Evolutionary conservation across 2,329 filamentous ascomycete species (phyloP).

Genomic region (Verticillium klebahnii): DNA sequence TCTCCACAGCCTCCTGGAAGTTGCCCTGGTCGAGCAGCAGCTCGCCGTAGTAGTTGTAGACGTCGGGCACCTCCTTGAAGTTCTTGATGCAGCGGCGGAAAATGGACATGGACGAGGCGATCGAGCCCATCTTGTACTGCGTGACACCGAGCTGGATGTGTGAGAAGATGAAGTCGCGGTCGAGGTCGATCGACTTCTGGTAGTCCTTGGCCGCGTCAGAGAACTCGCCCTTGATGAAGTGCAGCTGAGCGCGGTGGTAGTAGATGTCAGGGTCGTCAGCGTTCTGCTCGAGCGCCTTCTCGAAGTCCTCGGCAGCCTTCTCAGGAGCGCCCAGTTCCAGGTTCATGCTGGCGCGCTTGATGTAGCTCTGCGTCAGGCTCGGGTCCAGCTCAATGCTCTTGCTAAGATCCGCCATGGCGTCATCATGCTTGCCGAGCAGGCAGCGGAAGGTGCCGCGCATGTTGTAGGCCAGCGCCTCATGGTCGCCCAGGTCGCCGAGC

Average conservation of each 20-base stretch:
- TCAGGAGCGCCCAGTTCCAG: slow-evolving; percentile 86
- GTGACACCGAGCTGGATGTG: slow-evolving; percentile 99
- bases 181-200: slow-evolving; percentile 97
- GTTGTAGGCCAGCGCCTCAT: slow-evolving; percentile 91
- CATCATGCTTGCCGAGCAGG: slow-evolving; percentile 79
- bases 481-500: slow-evolving; percentile 71
- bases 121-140: slow-evolving; percentile 99
- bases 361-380: slow-evolving; percentile 88
- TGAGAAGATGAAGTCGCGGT: slow-evolving; percentile 96
- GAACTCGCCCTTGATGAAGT: slow-evolving; percentile 96
- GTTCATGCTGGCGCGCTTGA: slow-evolving; percentile 98
- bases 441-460: slow-evolving; percentile 95
- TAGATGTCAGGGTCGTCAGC: slow-evolving; percentile 91
- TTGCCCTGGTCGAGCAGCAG: slow-evolving; percentile 94
- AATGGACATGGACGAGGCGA: slow-evolving; percentile 96
- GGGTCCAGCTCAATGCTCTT: slow-evolving; percentile 91
- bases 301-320: slow-evolving; percentile 84
- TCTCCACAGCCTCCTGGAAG: slow-evolving; percentile 90
- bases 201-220: slow-evolving; percentile 95
- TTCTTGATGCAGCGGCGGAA: slow-evolving; percentile 98
- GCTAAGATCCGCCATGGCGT: slow-evolving; percentile 79
- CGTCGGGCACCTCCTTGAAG: slow-evolving; percentile 92
- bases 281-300: slow-evolving; percentile 79
- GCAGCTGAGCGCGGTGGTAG: slow-evolving; percentile 96
- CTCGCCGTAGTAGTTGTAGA: slow-evolving; percentile 99